Conservation (phyloP, 2,329 filamentous ascomycete species). For the Fusarium xyrophilum region DNA sequence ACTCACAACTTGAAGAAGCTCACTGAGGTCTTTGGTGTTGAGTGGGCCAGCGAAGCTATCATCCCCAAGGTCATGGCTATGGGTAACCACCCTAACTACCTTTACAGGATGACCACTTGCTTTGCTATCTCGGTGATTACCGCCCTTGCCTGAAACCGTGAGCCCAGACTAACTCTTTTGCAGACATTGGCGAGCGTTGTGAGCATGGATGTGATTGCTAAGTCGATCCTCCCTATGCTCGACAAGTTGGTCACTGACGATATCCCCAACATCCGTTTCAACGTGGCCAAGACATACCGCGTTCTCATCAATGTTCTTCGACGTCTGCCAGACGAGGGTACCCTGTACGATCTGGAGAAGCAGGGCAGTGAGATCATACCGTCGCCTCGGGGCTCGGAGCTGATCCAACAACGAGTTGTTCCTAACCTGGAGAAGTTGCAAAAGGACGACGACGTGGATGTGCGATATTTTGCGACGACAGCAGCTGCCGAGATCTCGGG, state of each 20-base stretch:
- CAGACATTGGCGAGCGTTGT: constrained; percentile 94
- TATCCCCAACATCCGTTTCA: constrained; percentile 99
- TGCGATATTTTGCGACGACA: constrained; percentile 95
- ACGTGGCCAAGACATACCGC: constrained; percentile 96
- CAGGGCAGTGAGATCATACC: constrained; percentile 67
- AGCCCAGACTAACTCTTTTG: constrained; percentile 32
- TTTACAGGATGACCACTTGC: constrained; percentile 99
- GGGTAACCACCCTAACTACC: constrained; percentile 97
- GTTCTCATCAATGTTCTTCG: constrained; percentile 91
- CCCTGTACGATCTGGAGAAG: constrained; percentile 85
- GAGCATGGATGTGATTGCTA: constrained; percentile 89
- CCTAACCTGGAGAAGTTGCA: constrained; percentile 94
- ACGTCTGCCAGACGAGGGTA: constrained; percentile 86
- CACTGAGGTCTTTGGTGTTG: constrained; percentile 96
- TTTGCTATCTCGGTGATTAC: constrained; percentile 92
- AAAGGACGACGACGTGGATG: constrained; percentile 96
- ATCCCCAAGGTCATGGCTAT: constrained; percentile 99
- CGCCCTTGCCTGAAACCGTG: not conserved
- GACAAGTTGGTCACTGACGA: constrained; percentile 92
- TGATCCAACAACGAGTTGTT: constrained; percentile 85
- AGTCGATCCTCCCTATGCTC: constrained; percentile 93
- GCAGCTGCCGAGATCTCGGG: constrained; percentile 70
- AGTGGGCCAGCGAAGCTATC: constrained; percentile 96
- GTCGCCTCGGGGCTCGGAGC: constrained; percentile 75
- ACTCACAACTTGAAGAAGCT: constrained; percentile 98